A percentile compares a stretch with the other conserved stretches of the same genome.
These are phyloP conservation scores for Aspergillus ostianus DNA, from an alignment of 495 filamentous ascomycete species.

Conservation along the genomic window DNA sequence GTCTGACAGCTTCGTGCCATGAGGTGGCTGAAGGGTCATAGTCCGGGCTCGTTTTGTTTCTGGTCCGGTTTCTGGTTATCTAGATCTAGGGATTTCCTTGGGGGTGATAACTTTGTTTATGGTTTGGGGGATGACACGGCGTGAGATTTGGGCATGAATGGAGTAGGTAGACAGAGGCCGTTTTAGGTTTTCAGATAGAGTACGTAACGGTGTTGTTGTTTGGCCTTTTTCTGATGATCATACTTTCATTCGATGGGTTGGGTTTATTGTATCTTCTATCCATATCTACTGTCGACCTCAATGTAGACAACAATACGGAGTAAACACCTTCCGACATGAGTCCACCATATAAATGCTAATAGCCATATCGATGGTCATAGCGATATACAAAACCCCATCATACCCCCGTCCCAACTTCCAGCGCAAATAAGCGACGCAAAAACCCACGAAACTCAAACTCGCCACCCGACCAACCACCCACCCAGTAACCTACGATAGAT, in stretches of 20 bases:
- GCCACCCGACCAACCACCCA: not conserved
- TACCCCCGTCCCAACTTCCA: not conserved
- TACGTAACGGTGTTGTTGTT: no score
- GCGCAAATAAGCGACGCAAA: not conserved
- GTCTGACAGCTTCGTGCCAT: not conserved
- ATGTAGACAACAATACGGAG: not conserved
- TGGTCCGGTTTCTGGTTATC: not conserved
- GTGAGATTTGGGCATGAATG: not conserved
- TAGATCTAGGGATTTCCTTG: not conserved
- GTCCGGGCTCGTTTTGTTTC: no score
- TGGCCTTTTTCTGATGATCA: no score
- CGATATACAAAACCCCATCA: not conserved
- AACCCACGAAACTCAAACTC: not conserved
- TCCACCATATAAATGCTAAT: no score
- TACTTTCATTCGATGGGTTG: no score
- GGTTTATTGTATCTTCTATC: no score
- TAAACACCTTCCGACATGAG: no score
- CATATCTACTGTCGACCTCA: no score
- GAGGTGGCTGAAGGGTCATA: not conserved
- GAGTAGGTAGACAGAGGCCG: no score
- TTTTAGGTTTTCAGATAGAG: not conserved
- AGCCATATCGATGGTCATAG: no score
- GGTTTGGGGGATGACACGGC: not conserved
- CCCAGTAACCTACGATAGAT: no score
- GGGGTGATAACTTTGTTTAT: not conserved